These are phyloP conservation scores for Xylaria castorea DNA, from an alignment of 495 filamentous ascomycete species.

Conservation along the genomic window DNA sequence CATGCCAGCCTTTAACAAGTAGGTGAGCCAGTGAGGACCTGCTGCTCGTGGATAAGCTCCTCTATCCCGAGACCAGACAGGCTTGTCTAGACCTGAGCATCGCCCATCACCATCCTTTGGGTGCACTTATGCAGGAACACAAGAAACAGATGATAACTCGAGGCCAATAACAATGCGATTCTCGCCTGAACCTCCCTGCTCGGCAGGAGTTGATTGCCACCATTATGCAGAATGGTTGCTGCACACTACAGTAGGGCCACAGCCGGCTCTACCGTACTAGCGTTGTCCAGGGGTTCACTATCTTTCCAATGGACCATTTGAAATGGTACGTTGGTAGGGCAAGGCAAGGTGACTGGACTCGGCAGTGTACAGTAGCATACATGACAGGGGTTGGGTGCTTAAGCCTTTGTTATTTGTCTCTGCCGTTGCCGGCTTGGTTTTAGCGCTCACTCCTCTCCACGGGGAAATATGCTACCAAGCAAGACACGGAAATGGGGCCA, in stretches of 20 bases:
- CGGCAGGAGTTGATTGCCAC: not conserved
- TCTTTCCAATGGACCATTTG: not conserved
- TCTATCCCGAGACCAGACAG: not conserved
- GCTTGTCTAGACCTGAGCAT: not conserved
- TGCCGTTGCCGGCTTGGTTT: constrained; percentile 2
- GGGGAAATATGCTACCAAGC: constrained; percentile 2
- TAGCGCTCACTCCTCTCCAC: constrained; percentile 6
- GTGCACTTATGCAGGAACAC: constrained; percentile 23
- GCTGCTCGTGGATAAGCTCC: constrained; percentile 13
- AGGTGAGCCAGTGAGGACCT: not conserved
- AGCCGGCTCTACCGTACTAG: constrained; percentile 11
- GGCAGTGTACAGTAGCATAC: too few species aligned
- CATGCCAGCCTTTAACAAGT: not conserved
- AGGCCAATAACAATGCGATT: constrained; percentile 22
- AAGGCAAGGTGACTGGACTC: not conserved
- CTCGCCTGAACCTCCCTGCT: not conserved
- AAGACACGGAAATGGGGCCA: not conserved
- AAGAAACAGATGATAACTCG: not conserved
- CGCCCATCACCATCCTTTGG: not conserved
- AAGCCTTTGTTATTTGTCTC: constrained; percentile 2
- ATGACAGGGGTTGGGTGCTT: constrained; percentile 14
- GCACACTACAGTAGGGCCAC: not conserved
- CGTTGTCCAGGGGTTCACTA: constrained; percentile 4
- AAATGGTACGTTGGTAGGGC: not conserved
- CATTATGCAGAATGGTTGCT: too few species aligned